Evolutionary conservation across 257 asterid species (phyloP), one percentile per base, ranked within the genome.

Genomic region (Fraxinus excelsior): DNA sequence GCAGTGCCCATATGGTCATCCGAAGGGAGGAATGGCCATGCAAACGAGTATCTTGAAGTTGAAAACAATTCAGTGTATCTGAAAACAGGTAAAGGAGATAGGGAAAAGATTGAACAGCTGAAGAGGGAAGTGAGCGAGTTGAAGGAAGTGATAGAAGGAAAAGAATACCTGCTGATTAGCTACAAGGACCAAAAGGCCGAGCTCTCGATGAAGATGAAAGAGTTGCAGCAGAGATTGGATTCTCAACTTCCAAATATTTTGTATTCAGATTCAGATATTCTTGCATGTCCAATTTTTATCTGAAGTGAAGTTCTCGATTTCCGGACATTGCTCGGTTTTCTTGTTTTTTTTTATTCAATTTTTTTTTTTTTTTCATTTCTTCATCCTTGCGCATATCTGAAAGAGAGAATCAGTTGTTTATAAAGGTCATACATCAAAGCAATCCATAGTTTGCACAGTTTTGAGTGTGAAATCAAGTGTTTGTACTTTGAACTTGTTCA

Each of bases 101-200:
- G 78, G 34, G 97, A 83, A 71, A 90, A 85, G 85, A 79, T 95
- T 12, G 97, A 91, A 53, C 85, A 90, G 92, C 87, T 92, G 86
- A 90, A 82, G 83, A 80, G 71, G 77, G 96, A 94, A 81, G 91
- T 92, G 32, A 78, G 78, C 1, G 99, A 94, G 80, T 80, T 94
- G 85, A 94, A 87, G 82, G 99, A 94, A 77, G 77, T 92, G 79
- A 90, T 90, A 11, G 96, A 90, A 3, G 97, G 97, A 69, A 95
- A 92, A 80, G 93, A 95, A 78, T 95, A 88, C 86, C 83, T 92
- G 85, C 85, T 95, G 81, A 91, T 81, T 76, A 95, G 85, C 84
- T 95, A 95, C 83, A 92, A 91, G 89, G 97, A 91, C 83, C 99
- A 95, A 77, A 95, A 88, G 74, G 74, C 83, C 2, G 97, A 94